These are phyloP conservation scores for Boletus mariae DNA, from an alignment of 1,284 basidiomycete species.

Conservation along the genomic window DNA sequence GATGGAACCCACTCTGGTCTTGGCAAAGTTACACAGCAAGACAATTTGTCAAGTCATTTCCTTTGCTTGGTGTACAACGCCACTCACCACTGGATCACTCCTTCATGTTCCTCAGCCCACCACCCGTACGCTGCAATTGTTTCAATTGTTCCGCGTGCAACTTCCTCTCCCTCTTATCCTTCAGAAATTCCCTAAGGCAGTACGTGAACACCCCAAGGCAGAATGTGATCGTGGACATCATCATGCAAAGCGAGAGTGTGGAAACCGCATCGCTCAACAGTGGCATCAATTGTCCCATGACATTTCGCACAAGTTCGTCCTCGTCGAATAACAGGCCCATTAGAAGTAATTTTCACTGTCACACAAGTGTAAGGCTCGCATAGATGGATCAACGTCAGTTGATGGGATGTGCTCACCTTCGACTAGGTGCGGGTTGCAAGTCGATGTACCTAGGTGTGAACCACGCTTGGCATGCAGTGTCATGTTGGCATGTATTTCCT, in stretches of 20 bases:
- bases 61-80: not conserved
- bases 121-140: constrained; percentile 8
- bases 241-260: constrained; percentile 11
- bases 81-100: constrained; percentile 5
- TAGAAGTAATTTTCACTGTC: not conserved
- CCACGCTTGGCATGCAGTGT: not conserved
- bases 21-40: not conserved
- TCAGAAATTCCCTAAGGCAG: constrained; percentile 13
- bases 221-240: constrained; percentile 19
- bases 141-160: constrained; percentile 21
- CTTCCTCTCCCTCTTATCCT: constrained; percentile 22
- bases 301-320: constrained; percentile 11
- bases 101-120: not conserved
- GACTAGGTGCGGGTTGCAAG: not conserved
- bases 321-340: constrained; percentile 27
- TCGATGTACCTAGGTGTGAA: not conserved
- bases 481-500: not conserved
- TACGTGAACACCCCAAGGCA: constrained; percentile 14
- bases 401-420: constrained; percentile 1
- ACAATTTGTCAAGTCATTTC: constrained; percentile 3
- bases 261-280: constrained; percentile 10
- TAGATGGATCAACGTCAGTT: not conserved
- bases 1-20: not conserved
- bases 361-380: not conserved
- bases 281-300: constrained; percentile 17